Conservation (phyloP, 768 basidiomycete genomes). For the Vararia minispora region DNA sequence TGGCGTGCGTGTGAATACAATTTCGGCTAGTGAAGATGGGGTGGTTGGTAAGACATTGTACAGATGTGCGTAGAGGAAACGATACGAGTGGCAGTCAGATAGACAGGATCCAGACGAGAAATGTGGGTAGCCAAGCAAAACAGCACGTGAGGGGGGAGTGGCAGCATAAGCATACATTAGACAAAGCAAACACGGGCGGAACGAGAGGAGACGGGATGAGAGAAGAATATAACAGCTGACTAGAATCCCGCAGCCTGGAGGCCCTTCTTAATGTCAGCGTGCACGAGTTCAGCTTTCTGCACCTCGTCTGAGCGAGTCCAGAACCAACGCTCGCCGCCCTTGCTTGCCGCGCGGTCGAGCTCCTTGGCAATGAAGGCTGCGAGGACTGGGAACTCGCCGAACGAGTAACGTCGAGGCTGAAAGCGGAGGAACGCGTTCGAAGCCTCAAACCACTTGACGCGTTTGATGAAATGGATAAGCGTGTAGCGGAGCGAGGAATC, state of each 20-base stretch:
- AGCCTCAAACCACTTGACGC: conserved; percentile 45
- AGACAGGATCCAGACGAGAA: too few relatives aligned
- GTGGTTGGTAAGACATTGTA: too few relatives aligned
- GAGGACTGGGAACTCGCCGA: conserved; percentile 34
- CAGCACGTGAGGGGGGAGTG: too few relatives aligned
- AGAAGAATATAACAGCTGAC: conserved; percentile 11
- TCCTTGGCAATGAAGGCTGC: conserved; percentile 36
- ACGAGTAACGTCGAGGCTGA: conserved; percentile 40
- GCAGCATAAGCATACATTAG: not conserved
- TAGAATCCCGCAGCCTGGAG: conserved; percentile 59
- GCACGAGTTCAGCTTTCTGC: conserved; percentile 43
- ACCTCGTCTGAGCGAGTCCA: conserved; percentile 52
- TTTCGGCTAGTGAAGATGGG: too few relatives aligned
- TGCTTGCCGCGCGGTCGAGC: conserved; percentile 27
- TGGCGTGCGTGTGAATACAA: too few relatives aligned
- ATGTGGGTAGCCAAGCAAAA: too few relatives aligned
- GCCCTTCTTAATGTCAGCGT: conserved; percentile 58
- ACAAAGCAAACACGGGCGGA: conserved; percentile 7
- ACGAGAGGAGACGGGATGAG: conserved; percentile 1
- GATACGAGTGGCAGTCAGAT: too few relatives aligned
- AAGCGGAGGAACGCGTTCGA: conserved; percentile 44
- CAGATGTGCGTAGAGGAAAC: too few relatives aligned
- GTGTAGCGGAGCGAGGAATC: conserved; percentile 12
- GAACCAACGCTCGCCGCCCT: conserved; percentile 41
- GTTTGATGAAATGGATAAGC: conserved; percentile 40